Conservation (phyloP, 805 yeast genomes). For the Ogataea salicorniae region DNA sequence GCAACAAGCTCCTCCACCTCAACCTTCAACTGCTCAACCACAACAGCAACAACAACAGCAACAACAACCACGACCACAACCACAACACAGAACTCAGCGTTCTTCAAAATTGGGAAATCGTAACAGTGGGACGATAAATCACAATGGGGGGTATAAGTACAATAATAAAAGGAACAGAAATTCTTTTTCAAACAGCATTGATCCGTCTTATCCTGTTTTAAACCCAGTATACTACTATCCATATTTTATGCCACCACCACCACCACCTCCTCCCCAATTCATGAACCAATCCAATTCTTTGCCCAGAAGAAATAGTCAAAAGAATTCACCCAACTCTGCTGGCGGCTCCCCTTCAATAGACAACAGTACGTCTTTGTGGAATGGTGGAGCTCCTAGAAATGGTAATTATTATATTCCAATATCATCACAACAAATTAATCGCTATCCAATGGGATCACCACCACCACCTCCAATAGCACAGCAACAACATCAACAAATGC, state of each 20-base stretch:
- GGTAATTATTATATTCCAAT: neutral
- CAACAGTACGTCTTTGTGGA: neutral
- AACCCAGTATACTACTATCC: conserved; percentile 17
- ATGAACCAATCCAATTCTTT: conserved; percentile 5
- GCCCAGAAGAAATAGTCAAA: conserved; percentile 11
- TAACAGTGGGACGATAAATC: no score
- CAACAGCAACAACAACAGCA: no score
- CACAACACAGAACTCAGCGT: no score
- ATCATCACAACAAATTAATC: neutral
- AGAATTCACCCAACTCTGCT: conserved; percentile 12
- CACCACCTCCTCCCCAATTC: conserved; percentile 5
- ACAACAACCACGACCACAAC: no score
- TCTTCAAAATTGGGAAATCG: no score
- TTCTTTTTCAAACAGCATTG: conserved; percentile 1
- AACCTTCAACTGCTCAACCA: no score
- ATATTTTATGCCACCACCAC: conserved; percentile 14
- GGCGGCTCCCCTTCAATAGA: conserved; percentile 13
- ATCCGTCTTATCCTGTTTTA: conserved; percentile 14
- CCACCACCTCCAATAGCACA: neutral
- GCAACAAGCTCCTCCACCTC: no score
- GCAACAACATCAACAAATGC: neutral
- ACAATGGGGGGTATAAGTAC: no score
- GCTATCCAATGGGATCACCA: neutral
- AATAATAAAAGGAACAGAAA: conserved; percentile 4
- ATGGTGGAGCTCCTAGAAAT: neutral